A percentile compares a stretch with the other conserved stretches of the same genome.
These are phyloP conservation scores for Psilocybe sp. DNA, from an alignment of 768 basidiomycete species.

Conservation along the genomic window DNA sequence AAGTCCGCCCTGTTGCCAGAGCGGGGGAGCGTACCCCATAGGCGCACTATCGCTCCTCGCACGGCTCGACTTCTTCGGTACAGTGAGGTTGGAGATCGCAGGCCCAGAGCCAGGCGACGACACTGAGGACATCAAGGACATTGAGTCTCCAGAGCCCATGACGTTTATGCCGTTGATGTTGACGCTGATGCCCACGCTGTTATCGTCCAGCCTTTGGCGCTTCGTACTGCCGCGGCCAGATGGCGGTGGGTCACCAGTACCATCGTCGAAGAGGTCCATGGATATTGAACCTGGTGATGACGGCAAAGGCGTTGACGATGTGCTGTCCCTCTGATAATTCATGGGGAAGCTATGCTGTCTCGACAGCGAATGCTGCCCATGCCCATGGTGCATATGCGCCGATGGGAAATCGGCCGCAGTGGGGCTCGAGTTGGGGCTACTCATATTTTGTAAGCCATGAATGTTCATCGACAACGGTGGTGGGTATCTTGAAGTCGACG, in stretches of 20 bases:
- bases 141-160: conserved; percentile 25
- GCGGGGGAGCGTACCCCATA: conserved; percentile 45
- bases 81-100: conserved; percentile 17
- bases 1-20: conserved; percentile 24
- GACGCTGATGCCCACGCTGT: conserved; percentile 14
- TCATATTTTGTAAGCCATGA: conserved; percentile 46
- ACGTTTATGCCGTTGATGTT: conserved; percentile 21
- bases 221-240: conserved; percentile 38
- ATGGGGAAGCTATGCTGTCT: conserved; percentile 61
- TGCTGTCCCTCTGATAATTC: conserved; percentile 27
- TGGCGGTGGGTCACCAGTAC: conserved; percentile 22
- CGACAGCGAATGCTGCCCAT: conserved; percentile 43
- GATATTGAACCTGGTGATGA: conserved; percentile 38
- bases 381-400: conserved; percentile 27
- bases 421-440: conserved; percentile 50
- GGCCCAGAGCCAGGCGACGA: conserved; percentile 29
- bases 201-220: conserved; percentile 50
- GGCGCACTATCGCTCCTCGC: conserved; percentile 69
- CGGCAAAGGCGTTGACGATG: conserved; percentile 34
- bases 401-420: conserved; percentile 45
- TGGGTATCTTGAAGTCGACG: conserved; percentile 39
- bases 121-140: conserved; percentile 32
- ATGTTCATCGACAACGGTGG: conserved; percentile 44
- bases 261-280: conserved; percentile 46
- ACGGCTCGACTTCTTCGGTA: conserved; percentile 43